A percentile compares a stretch with the other conserved stretches of the same genome.
Evolutionary conservation across 2,329 filamentous ascomycete species (phyloP).

Genomic region (Botryotinia calthae): DNA sequence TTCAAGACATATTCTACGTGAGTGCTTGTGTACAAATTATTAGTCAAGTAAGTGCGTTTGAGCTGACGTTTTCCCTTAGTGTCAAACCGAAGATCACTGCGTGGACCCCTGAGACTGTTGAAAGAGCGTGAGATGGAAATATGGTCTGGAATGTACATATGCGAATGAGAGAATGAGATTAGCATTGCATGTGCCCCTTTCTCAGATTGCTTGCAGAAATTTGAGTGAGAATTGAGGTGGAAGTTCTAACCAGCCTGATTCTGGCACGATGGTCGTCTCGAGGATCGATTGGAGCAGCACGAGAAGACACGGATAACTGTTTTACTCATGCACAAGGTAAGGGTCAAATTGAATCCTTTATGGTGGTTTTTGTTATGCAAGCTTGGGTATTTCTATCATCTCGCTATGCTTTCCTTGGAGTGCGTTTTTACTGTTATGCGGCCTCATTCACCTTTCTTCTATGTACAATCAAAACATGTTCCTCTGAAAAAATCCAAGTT

Average conservation of each 20-base stretch:
- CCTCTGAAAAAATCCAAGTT: neutral
- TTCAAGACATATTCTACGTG: constrained; percentile 96
- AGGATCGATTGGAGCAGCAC: neutral
- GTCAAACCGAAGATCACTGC: constrained; percentile 52
- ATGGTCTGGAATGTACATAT: constrained; percentile 33
- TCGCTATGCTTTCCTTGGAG: neutral
- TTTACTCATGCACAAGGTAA: neutral
- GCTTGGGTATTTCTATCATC: constrained; percentile 12
- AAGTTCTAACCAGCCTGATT: neutral
- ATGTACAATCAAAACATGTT: neutral
- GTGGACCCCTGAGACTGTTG: constrained; percentile 49
- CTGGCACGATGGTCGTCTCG: neutral
- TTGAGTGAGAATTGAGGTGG: neutral
- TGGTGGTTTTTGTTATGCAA: neutral
- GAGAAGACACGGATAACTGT: neutral
- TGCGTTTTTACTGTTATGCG: neutral
- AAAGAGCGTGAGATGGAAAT: constrained; percentile 28
- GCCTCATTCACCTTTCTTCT: neutral
- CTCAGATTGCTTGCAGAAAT: neutral
- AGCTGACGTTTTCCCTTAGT: constrained; percentile 38
- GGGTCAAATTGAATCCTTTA: neutral
- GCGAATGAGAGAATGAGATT: constrained; percentile 16
- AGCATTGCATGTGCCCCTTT: neutral
- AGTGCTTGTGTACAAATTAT: constrained; percentile 43
- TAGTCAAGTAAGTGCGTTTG: constrained; percentile 9